These are phyloP conservation scores for Epipyxis sp. DNA, from an alignment of 108 stramenopile genomes.

Conservation along the genomic window DNA sequence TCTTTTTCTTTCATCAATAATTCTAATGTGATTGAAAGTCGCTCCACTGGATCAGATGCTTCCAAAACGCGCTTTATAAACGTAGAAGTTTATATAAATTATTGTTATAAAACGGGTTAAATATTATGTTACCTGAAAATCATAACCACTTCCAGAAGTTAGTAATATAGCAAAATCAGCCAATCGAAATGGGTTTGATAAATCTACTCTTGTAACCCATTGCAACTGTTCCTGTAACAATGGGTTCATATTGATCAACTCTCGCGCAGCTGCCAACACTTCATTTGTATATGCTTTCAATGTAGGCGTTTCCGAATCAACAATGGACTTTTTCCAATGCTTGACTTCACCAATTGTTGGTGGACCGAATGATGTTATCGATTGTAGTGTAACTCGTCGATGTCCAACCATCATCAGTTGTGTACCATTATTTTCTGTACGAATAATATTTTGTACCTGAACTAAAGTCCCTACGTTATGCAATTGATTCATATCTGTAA, in stretches of 20 bases:
- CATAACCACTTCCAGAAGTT: constrained; percentile 70
- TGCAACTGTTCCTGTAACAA: constrained; percentile 86
- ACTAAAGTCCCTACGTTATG: constrained; percentile 54
- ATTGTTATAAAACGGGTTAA: neutral
- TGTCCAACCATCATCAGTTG: constrained; percentile 72
- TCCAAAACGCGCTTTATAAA: constrained; percentile 70
- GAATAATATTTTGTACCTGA: constrained; percentile 44
- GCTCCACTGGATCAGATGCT: constrained; percentile 77
- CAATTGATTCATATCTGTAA: constrained; percentile 44
- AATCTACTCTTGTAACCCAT: constrained; percentile 76
- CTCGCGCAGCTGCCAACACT: constrained; percentile 82
- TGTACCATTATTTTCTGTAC: constrained; percentile 25
- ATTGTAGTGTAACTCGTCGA: constrained; percentile 72
- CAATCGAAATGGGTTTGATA: constrained; percentile 85
- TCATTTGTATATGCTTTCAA: constrained; percentile 91
- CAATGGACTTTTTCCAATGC: constrained; percentile 65
- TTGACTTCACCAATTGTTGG: constrained; percentile 78
- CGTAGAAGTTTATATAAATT: neutral
- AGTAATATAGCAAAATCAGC: constrained; percentile 87
- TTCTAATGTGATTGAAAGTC: constrained; percentile 80
- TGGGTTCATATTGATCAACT: constrained; percentile 83
- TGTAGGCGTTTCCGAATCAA: constrained; percentile 35
- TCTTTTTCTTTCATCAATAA: constrained; percentile 81
- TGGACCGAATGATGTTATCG: constrained; percentile 75
- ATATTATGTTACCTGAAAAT: constrained; percentile 81